Evolutionary conservation across 345 rosid species (phyloP).

Genomic region (Luvunga scandens): DNA sequence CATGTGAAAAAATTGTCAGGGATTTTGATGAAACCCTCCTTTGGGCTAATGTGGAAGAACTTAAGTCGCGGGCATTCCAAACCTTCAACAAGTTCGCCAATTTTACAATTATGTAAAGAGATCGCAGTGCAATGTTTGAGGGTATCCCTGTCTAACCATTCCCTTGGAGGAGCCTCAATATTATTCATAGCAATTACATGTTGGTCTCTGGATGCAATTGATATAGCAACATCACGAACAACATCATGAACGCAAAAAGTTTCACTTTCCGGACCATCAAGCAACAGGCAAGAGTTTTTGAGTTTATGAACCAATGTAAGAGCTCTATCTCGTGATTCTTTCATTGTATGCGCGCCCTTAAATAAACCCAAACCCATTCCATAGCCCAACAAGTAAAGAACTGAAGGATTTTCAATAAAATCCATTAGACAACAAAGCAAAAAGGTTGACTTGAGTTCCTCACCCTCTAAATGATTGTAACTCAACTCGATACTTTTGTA

Average conservation of each 20-base stretch:
- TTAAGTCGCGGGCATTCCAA: constrained; percentile 18
- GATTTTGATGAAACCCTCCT: neutral
- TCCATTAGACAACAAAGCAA: constrained; percentile 20
- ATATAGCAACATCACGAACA: constrained; percentile 16
- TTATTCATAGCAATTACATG: neutral
- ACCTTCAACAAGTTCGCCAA: neutral
- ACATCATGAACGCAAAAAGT: neutral
- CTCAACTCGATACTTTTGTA: constrained; percentile 22
- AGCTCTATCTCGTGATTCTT: neutral
- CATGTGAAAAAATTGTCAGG: constrained; percentile 17
- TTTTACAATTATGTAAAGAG: neutral
- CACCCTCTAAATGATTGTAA: constrained; percentile 15
- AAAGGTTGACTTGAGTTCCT: constrained; percentile 30
- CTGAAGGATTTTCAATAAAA: neutral
- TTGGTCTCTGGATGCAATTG: constrained; percentile 10
- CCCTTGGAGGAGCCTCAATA: neutral
- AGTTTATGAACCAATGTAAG: neutral
- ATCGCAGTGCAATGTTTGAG: neutral
- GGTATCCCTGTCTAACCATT: neutral
- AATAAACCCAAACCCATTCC: constrained; percentile 27
- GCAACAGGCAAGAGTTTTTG: constrained; percentile 14
- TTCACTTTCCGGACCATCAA: neutral
- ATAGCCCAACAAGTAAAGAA: constrained; percentile 20
- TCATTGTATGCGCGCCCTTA: neutral
- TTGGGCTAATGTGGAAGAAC: neutral